Evolutionary conservation across 1,284 basidiomycete genomes (phyloP).

Genomic region (Apiotrichum veenhuisii): DNA sequence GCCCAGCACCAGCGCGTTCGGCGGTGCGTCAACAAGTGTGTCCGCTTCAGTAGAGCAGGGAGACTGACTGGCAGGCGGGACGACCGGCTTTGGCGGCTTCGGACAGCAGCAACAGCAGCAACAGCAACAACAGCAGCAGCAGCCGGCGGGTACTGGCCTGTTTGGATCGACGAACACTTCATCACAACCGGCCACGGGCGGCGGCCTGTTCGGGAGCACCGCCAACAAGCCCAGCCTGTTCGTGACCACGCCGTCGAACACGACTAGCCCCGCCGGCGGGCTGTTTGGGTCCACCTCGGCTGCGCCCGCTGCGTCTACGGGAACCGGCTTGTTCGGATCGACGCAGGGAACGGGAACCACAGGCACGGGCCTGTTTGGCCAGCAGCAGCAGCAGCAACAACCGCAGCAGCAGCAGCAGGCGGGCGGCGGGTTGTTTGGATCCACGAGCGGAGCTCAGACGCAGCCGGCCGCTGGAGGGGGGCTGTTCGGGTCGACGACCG

Average conservation of each 20-base stretch:
- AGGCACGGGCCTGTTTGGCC: conserved; percentile 8
- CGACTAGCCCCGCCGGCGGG: conserved; percentile 9
- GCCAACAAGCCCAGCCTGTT: conserved; percentile 5
- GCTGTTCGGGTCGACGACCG: conserved; percentile 24
- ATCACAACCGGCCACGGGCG: background rate
- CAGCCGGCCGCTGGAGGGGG: conserved; percentile 7
- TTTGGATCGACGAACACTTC: conserved; percentile 13
- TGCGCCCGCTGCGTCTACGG: background rate
- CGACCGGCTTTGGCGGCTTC: conserved; percentile 9
- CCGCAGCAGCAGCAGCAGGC: conserved; percentile 8
- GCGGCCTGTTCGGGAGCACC: conserved; percentile 11
- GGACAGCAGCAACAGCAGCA: conserved; percentile 10
- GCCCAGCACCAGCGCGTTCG: conserved; percentile 16
- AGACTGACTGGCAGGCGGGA: conserved; percentile 3
- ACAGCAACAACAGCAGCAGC: no score
- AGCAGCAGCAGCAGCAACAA: conserved; percentile 8
- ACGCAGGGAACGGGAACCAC: background rate
- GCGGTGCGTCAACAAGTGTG: conserved; percentile 11
- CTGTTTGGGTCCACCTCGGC: conserved; percentile 23
- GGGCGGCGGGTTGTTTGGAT: conserved; percentile 8
- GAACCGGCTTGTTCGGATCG: conserved; percentile 14
- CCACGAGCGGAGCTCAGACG: conserved; percentile 6
- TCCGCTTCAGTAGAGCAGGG: background rate
- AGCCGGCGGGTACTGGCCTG: conserved; percentile 1
- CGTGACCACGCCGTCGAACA: background rate